Evolutionary conservation across 768 basidiomycete genomes (phyloP).

Genomic region (Tricholoma matsutake): DNA sequence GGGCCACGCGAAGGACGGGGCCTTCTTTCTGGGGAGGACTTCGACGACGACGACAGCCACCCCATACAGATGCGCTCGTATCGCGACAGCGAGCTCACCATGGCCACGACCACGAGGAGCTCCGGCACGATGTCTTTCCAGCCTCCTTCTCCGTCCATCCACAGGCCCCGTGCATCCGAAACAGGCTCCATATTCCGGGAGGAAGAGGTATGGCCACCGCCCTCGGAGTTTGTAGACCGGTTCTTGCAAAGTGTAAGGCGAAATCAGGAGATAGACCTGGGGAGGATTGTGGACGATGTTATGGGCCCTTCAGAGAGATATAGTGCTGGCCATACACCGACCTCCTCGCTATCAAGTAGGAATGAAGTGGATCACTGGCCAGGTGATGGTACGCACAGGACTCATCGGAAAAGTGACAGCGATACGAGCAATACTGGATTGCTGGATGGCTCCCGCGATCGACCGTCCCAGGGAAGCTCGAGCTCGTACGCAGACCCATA

Average conservation of each 20-base stretch:
- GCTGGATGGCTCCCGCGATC: background rate
- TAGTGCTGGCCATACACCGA: background rate
- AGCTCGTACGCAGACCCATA: background rate
- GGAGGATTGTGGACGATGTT: slow-evolving; percentile 44
- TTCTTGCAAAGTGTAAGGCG: slow-evolving; percentile 21
- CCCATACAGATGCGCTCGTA: slow-evolving; percentile 10
- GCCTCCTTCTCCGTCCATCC: slow-evolving; percentile 33
- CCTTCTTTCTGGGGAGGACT: slow-evolving; percentile 34
- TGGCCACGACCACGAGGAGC: slow-evolving; percentile 5
- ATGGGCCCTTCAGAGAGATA: slow-evolving; percentile 36
- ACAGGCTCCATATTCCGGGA: slow-evolving; percentile 47
- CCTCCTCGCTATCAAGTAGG: background rate
- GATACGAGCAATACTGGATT: background rate
- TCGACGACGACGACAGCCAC: slow-evolving; percentile 31
- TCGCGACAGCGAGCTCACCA: slow-evolving; percentile 2
- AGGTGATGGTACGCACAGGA: background rate
- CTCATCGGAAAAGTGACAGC: background rate
- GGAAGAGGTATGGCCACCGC: slow-evolving; percentile 44
- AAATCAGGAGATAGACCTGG: slow-evolving; percentile 33
- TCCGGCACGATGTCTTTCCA: slow-evolving; percentile 6
- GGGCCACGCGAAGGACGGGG: slow-evolving; percentile 20
- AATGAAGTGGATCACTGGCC: background rate
- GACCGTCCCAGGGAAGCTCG: background rate
- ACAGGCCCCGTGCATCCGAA: slow-evolving; percentile 39
- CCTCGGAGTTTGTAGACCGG: slow-evolving; percentile 35